Conservation (phyloP, 2,329 filamentous ascomycete species). For the Erysiphe neolycopersici region DNA sequence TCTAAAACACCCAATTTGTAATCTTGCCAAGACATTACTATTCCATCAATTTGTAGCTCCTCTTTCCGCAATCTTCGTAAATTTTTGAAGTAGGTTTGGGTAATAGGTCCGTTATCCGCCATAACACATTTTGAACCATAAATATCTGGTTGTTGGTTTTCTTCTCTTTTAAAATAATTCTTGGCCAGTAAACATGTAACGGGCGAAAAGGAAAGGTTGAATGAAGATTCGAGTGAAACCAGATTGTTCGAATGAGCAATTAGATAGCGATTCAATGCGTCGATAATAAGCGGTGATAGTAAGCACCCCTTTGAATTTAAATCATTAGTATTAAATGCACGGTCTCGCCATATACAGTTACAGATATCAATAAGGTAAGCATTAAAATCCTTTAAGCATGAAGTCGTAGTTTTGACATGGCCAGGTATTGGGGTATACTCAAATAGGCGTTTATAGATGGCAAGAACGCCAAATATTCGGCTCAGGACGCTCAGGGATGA, state of each 20-base stretch:
- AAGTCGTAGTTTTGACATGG: constrained; percentile 9
- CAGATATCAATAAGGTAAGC: constrained; percentile 68
- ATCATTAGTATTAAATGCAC: constrained; percentile 40
- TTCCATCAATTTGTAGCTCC: constrained; percentile 30
- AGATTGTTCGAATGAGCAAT: constrained; percentile 21
- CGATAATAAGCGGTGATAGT: constrained; percentile 20
- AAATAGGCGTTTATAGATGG: constrained; percentile 47
- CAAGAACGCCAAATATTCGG: constrained; percentile 41
- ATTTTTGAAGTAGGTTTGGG: constrained; percentile 34
- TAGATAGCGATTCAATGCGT: constrained; percentile 20
- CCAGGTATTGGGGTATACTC: constrained; percentile 30
- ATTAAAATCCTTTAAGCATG: constrained; percentile 34
- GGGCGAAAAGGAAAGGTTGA: constrained; percentile 32
- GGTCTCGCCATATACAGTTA: constrained; percentile 55
- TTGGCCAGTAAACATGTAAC: constrained; percentile 28
- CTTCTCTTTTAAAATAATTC: constrained; percentile 27
- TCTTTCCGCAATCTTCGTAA: constrained; percentile 14
- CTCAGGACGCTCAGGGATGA: constrained; percentile 35
- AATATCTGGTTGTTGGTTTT: constrained; percentile 15
- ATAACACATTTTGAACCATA: constrained; percentile 16
- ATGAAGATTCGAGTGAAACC: constrained; percentile 22
- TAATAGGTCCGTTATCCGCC: constrained; percentile 42
- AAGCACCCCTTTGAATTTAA: constrained; percentile 29
- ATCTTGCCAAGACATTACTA: constrained; percentile 42
- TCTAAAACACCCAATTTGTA: constrained; percentile 48